phyloP scores from a whole-genome alignment of 176 grass and related monocot genomes.

The Oryza glaberrima region DNA sequence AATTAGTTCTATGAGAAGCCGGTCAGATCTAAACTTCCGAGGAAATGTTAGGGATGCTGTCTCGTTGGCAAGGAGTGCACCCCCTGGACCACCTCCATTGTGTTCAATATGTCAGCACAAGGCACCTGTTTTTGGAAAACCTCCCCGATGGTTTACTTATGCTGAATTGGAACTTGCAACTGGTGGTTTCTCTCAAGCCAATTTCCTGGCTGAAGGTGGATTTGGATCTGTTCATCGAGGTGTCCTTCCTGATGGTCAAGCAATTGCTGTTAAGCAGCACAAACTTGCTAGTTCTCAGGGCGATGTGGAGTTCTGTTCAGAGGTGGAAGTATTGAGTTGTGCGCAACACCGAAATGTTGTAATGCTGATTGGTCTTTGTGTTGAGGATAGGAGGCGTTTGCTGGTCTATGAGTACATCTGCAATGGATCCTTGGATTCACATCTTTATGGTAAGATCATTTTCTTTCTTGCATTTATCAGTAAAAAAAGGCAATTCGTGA shows the following conservation, averaged over 20 bases:
- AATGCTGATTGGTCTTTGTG: slow-evolving; percentile 98
- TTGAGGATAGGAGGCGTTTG: slow-evolving; percentile 95
- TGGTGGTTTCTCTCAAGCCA: slow-evolving; percentile 87
- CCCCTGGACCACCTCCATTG: slow-evolving; percentile 88
- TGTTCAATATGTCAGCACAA: slow-evolving; percentile 99
- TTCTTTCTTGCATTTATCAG: slow-evolving; percentile 16
- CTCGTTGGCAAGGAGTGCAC: slow-evolving; percentile 70
- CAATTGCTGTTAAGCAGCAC: slow-evolving; percentile 97
- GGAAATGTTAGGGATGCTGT: slow-evolving; percentile 94
- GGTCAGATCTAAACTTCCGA: slow-evolving; percentile 82
- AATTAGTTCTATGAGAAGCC: slow-evolving; percentile 66
- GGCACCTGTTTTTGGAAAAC: slow-evolving; percentile 94
- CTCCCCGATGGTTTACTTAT: slow-evolving; percentile 94
- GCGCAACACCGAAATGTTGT: slow-evolving; percentile 99
- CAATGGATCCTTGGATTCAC: slow-evolving; percentile 96
- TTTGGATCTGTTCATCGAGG: slow-evolving; percentile 99
- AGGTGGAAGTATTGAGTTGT: slow-evolving; percentile 98
- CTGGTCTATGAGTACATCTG: slow-evolving; percentile 99
- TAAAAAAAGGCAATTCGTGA: slow-evolving; percentile 9
- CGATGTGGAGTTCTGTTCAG: slow-evolving; percentile 96
- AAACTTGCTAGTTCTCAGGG: slow-evolving; percentile 98
- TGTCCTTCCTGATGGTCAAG: slow-evolving; percentile 90
- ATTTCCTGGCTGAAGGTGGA: slow-evolving; percentile 97
- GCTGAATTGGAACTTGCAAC: slow-evolving; percentile 96
- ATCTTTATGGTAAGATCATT: slow-evolving; percentile 83